Evolutionary conservation across 1,284 basidiomycete species (phyloP), one percentile per base, ranked within the genome.

Genomic region (Crepidotus sp.): DNA sequence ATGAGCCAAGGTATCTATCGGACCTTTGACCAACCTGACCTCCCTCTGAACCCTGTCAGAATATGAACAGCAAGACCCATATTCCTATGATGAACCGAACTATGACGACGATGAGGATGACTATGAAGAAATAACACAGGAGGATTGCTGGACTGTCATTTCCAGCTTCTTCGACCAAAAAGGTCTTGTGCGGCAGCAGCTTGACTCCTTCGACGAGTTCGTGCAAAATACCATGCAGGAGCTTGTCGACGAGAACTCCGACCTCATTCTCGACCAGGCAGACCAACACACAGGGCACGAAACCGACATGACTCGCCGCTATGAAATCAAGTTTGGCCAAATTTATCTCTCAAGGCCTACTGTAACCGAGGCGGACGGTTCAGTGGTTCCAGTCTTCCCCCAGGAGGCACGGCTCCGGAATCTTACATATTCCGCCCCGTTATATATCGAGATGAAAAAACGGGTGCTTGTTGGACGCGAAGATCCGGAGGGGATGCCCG

Each of bases 141-240:
- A 95, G 62, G 91, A 94, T 60, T 92, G 90, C 61, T 97, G 93
- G 93, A 85, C 84, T 34, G 81, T 96, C 57, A 98, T 98, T 59
- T 86, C 89, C 50, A 83, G 89, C 57, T 98, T 97, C 72, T 98
- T 98, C 63, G 85, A 91, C 51, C 88, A 94, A 63, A 97, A 96
- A 65, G 95, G 95, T 66, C 83, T 99, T 48, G 96, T 98, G 46
- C 80, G 92, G 43, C 96, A 98, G 64, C 95, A 99, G 64, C 79
- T 98, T 45, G 93, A 96, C 69, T 95, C 91, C 22, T 99, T 96
- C 68, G 94, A 99, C 65, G 96, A 98, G 67, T 99, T 98, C 60
- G 90, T 99, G 38, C 91, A 95, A 63, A 98, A 97, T 60, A 98
- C 94, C n/a, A 97, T 99, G 88, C 95, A 98, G 67, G 95, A 98